Evolutionary conservation across 108 stramenopile species (phyloP).

Genomic region (Poteriospumella lacustris): DNA sequence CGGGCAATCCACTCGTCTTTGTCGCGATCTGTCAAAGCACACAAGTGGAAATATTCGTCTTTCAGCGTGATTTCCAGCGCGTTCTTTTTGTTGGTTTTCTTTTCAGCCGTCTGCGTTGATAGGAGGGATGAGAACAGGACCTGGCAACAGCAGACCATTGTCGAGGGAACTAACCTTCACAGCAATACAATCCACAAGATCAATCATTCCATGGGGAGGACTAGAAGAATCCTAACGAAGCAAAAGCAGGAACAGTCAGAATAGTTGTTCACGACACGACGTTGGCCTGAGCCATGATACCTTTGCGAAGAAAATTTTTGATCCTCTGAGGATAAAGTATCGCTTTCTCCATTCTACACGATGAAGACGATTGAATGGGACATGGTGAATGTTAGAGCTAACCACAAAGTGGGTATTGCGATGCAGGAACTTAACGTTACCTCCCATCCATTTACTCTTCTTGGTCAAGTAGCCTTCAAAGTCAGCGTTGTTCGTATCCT

Average conservation of each 20-base stretch:
- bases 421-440: not conserved
- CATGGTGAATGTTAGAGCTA: not conserved
- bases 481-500: no score
- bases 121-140: not conserved
- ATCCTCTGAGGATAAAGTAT: conserved; percentile 27
- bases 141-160: not conserved
- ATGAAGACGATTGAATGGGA: not conserved
- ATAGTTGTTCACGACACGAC: not conserved
- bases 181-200: conserved; percentile 25
- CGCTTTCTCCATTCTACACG: conserved; percentile 28
- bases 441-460: no score
- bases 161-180: conserved; percentile 3
- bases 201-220: conserved; percentile 27
- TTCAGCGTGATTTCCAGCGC: conserved; percentile 14
- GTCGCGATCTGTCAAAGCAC: not conserved
- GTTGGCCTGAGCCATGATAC: not conserved
- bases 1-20: conserved; percentile 20
- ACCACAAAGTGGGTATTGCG: no score
- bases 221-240: not conserved
- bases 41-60: not conserved
- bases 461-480: no score
- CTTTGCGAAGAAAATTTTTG: conserved; percentile 27
- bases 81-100: conserved; percentile 9
- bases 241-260: not conserved
- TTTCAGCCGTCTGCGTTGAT: not conserved